phyloP scores from a whole-genome alignment of 1,284 basidiomycete species.

The Neonothopanus nambi region DNA sequence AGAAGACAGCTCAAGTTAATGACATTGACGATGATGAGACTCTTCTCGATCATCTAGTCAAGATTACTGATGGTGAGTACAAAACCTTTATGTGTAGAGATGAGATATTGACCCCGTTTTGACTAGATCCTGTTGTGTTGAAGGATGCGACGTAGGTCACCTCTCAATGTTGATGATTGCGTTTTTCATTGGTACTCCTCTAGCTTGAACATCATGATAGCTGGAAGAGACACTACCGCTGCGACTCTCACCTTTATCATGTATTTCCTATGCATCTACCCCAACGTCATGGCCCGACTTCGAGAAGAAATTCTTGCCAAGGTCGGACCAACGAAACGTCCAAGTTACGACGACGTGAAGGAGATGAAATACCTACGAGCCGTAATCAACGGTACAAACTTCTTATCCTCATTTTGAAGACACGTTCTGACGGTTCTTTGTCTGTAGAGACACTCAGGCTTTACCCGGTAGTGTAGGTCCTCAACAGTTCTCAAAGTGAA shows the following conservation, averaged over 20 bases:
- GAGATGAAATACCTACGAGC: constrained; percentile 61
- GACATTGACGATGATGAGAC: constrained; percentile 27
- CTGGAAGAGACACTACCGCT: constrained; percentile 51
- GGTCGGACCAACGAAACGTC: constrained; percentile 45
- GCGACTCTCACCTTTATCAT: constrained; percentile 51
- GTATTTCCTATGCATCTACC: constrained; percentile 57
- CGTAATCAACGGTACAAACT: constrained; percentile 59
- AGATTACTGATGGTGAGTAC: constrained; percentile 29
- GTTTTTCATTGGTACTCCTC: constrained; percentile 19
- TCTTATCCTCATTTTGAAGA: not conserved
- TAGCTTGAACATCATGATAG: constrained; percentile 46
- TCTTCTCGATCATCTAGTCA: constrained; percentile 32
- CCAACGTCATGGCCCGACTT: constrained; percentile 43
- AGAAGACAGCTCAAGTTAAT: constrained; percentile 16
- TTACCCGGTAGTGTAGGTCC: constrained; percentile 29
- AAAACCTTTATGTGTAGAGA: constrained; percentile 25
- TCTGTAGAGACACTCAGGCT: constrained; percentile 28
- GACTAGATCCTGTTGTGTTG: constrained; percentile 34
- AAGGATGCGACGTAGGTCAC: constrained; percentile 15
- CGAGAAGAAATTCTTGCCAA: constrained; percentile 53
- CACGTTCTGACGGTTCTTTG: not conserved
- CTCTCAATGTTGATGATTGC: not conserved
- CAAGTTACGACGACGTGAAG: constrained; percentile 54
- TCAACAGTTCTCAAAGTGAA: not conserved
- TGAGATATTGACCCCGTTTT: not conserved